Evolutionary conservation across 1,284 basidiomycete genomes (phyloP).

Genomic region (Trichosporon faecale): DNA sequence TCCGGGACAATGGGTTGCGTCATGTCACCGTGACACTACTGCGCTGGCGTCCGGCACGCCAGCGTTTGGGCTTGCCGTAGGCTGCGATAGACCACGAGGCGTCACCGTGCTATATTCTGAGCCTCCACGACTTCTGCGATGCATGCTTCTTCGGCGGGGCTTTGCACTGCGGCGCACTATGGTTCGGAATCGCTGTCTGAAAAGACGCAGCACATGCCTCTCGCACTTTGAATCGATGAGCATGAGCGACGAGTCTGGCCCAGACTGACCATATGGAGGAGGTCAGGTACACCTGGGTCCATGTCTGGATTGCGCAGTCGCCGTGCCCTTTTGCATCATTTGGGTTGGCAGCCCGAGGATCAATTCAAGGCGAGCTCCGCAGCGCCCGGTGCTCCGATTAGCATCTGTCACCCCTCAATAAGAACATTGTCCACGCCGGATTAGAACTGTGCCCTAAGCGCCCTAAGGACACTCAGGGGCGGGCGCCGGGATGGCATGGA

Average conservation of each 20-base stretch:
- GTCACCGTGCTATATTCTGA: background rate
- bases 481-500: background rate
- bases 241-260: background rate
- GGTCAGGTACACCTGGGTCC: background rate
- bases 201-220: too few species aligned
- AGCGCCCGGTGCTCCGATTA: background rate
- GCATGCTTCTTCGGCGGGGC: too few species aligned
- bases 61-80: too few species aligned
- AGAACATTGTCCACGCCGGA: background rate
- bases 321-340: too few species aligned
- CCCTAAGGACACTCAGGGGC: background rate
- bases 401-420: background rate
- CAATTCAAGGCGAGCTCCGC: background rate
- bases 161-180: too few species aligned
- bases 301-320: background rate
- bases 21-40: background rate
- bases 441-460: background rate
- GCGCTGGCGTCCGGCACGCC: background rate
- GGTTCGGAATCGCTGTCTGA: too few species aligned
- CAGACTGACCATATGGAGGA: background rate
- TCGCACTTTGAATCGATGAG: background rate
- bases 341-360: background rate
- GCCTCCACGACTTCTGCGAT: too few species aligned
- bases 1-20: background rate
- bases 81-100: too few species aligned